phyloP scores from a whole-genome alignment of 208 protist species.

The Leishmania braziliensis region DNA sequence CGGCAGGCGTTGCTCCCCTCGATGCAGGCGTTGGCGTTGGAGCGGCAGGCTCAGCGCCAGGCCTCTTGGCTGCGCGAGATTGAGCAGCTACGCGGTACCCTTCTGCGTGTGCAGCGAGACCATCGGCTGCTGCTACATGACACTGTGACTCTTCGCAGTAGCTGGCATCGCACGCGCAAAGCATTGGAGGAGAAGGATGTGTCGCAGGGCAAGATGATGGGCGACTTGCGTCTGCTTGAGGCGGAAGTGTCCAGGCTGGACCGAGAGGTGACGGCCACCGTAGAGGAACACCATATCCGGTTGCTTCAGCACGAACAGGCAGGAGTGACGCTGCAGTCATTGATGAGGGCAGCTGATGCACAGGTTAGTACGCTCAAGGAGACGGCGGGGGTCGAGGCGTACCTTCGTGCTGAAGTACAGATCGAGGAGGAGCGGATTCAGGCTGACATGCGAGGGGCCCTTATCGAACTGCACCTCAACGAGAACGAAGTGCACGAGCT shows the following conservation, averaged over 20 bases:
- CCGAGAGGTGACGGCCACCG: slow-evolving; percentile 16
- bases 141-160: slow-evolving; percentile 33
- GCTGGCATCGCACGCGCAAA: slow-evolving; percentile 21
- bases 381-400: slow-evolving; percentile 42
- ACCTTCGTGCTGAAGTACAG: slow-evolving; percentile 58
- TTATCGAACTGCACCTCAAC: slow-evolving; percentile 70
- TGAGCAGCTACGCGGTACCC: slow-evolving; percentile 18
- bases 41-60: slow-evolving; percentile 31
- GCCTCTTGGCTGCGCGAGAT: slow-evolving; percentile 29
- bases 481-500: slow-evolving; percentile 54
- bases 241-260: slow-evolving; percentile 20
- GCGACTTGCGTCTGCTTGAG: slow-evolving; percentile 30
- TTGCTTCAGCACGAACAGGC: slow-evolving; percentile 24
- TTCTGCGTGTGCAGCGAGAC: slow-evolving; percentile 26
- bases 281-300: neutral
- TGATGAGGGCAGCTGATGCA: slow-evolving; percentile 46
- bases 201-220: slow-evolving; percentile 9
- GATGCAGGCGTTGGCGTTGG: slow-evolving; percentile 24
- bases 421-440: slow-evolving; percentile 51
- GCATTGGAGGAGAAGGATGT: slow-evolving; percentile 7
- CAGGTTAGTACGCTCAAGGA: slow-evolving; percentile 36
- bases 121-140: slow-evolving; percentile 41
- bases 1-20: slow-evolving; percentile 20
- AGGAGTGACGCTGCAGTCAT: slow-evolving; percentile 39
- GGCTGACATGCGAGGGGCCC: slow-evolving; percentile 41